phyloP scores from a whole-genome alignment of 139 green algal genomes.

The Picochlorum sp. region DNA sequence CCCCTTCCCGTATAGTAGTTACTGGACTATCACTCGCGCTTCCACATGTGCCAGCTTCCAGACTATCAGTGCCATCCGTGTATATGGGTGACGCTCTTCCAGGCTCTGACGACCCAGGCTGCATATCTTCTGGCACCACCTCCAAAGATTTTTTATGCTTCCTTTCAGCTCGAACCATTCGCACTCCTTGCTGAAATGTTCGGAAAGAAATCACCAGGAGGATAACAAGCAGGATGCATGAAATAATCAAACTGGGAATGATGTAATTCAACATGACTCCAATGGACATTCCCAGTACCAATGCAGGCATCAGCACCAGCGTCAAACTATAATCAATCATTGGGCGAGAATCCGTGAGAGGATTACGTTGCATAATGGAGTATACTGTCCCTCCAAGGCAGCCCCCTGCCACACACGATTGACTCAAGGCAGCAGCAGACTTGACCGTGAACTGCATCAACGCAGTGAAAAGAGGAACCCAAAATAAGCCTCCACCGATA shows the following conservation, averaged over 20 bases:
- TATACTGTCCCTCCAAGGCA: not conserved
- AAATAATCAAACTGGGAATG: constrained; percentile 4
- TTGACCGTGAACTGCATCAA: constrained; percentile 17
- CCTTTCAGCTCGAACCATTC: not conserved
- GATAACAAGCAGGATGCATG: constrained; percentile 4
- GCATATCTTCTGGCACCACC: not conserved
- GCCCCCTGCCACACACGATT: not conserved
- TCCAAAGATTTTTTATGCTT: not conserved
- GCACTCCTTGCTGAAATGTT: not conserved
- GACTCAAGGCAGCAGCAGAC: constrained; percentile 9
- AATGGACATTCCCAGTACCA: constrained; percentile 8
- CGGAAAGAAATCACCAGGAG: constrained; percentile 7
- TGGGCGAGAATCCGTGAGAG: not conserved
- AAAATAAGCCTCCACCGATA: constrained; percentile 15
- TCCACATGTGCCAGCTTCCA: not conserved
- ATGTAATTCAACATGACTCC: constrained; percentile 12
- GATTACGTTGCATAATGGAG: not conserved
- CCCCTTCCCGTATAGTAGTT: not conserved
- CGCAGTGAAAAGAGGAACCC: constrained; percentile 13
- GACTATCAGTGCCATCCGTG: too few relatives aligned
- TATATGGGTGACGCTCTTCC: too few relatives aligned
- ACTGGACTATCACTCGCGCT: not conserved
- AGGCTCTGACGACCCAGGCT: too few relatives aligned
- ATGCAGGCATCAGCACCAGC: constrained; percentile 5
- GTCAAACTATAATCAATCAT: constrained; percentile 9